A percentile compares a stretch with the other conserved stretches of the same genome.
phyloP scores from a whole-genome alignment of 495 filamentous ascomycete species.

The Massariosphaeria phaeospora region DNA sequence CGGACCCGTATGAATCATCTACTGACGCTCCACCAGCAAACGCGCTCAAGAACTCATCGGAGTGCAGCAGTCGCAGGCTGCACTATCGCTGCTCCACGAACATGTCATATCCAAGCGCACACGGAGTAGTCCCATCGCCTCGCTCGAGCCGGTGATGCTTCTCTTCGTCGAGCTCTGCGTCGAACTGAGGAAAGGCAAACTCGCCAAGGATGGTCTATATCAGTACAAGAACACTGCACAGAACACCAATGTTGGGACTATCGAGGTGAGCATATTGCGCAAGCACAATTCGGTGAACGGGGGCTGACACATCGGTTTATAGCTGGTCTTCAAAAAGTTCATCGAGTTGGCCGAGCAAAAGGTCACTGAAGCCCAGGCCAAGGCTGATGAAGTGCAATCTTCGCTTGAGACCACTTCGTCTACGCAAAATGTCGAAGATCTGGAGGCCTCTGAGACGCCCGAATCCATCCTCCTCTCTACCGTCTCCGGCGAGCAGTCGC shows the following conservation, averaged over 20 bases:
- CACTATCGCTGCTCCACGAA: slow-evolving; percentile 92
- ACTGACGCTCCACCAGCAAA: slow-evolving; percentile 41
- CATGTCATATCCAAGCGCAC: slow-evolving; percentile 97
- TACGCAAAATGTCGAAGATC: slow-evolving; percentile 79
- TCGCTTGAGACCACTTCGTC: slow-evolving; percentile 66
- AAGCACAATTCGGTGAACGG: neutral
- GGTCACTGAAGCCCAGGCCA: slow-evolving; percentile 91
- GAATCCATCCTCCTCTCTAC: slow-evolving; percentile 97
- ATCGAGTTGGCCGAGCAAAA: slow-evolving; percentile 95
- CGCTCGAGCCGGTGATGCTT: slow-evolving; percentile 96
- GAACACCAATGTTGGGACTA: slow-evolving; percentile 96
- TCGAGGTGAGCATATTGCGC: slow-evolving; percentile 60
- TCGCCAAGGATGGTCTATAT: slow-evolving; percentile 96
- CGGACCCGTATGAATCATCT: neutral
- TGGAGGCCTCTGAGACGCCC: slow-evolving; percentile 94
- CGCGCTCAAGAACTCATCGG: slow-evolving; percentile 97
- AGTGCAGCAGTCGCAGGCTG: slow-evolving; percentile 86
- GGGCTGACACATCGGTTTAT: slow-evolving; percentile 32
- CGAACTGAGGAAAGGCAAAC: slow-evolving; percentile 92
- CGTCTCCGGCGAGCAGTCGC: slow-evolving; percentile 94
- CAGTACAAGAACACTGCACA: slow-evolving; percentile 99
- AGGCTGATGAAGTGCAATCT: slow-evolving; percentile 91
- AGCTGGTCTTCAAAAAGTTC: slow-evolving; percentile 91
- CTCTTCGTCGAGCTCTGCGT: slow-evolving; percentile 94
- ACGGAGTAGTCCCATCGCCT: slow-evolving; percentile 93